Percentiles rank a stretch among this genome's conserved stretches.
phyloP scores from a whole-genome alignment of 352 stramenopile species.

The Phytophthora nicotianae region DNA sequence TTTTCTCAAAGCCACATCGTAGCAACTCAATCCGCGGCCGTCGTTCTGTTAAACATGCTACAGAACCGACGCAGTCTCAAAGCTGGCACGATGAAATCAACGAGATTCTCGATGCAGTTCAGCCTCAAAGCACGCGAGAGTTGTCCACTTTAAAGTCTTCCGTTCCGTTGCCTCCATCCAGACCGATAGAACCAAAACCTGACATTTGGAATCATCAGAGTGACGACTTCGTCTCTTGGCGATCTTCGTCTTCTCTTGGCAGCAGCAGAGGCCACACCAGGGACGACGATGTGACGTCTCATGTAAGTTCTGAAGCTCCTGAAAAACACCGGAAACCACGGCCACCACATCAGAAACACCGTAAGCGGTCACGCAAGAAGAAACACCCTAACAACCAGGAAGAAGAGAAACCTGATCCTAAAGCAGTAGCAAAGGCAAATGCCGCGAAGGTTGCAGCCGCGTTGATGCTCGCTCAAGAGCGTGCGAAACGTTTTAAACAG shows the following conservation, averaged over 20 bases:
- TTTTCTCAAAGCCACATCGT: slow-evolving; percentile 6
- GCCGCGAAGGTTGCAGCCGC: slow-evolving; percentile 44
- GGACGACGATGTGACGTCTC: slow-evolving; percentile 13
- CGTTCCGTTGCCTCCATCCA: neutral
- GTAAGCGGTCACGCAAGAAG: slow-evolving; percentile 30
- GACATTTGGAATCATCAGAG: slow-evolving; percentile 14
- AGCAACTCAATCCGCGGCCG: slow-evolving; percentile 32
- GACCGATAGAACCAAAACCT: neutral
- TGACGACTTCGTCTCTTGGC: slow-evolving; percentile 17
- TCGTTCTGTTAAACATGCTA: slow-evolving; percentile 19
- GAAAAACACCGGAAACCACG: slow-evolving; percentile 29
- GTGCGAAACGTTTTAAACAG: slow-evolving; percentile 35
- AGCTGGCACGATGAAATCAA: slow-evolving; percentile 9
- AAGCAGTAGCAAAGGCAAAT: slow-evolving; percentile 26
- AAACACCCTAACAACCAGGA: slow-evolving; percentile 31
- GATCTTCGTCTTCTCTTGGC: slow-evolving; percentile 6
- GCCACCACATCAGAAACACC: slow-evolving; percentile 31
- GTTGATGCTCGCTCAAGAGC: slow-evolving; percentile 43
- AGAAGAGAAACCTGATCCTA: slow-evolving; percentile 17
- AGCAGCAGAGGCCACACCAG: slow-evolving; percentile 13
- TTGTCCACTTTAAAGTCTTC: slow-evolving; percentile 3
- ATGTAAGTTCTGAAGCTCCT: slow-evolving; percentile 1
- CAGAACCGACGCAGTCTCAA: slow-evolving; percentile 5
- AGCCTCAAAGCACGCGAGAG: slow-evolving; percentile 10
- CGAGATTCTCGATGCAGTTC: slow-evolving; percentile 10